Conservation (phyloP, 345 rosid species). For the Dipteronia sinensis region DNA sequence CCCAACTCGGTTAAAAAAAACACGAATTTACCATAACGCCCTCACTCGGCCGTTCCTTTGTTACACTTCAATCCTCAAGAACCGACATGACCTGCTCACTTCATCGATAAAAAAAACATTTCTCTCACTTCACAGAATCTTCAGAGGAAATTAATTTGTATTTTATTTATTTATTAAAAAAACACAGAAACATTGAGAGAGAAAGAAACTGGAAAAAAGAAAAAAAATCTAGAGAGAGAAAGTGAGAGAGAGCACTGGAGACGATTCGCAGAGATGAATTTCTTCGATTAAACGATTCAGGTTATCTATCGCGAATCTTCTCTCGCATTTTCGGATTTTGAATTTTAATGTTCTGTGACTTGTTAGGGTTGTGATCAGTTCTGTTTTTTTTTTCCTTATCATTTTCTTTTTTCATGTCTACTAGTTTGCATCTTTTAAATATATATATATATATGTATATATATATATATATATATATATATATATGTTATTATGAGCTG, state of each 20-base stretch:
- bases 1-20: neutral
- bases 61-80: neutral
- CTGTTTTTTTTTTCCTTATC: neutral
- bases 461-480: neutral
- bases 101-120: neutral
- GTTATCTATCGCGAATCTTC: neutral
- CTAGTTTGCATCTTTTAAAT: neutral
- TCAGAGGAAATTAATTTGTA: neutral
- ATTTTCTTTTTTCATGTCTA: neutral
- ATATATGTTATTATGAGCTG: neutral
- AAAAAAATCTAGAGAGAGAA: neutral
- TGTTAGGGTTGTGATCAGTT: neutral
- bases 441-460: no score
- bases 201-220: neutral
- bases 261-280: slow-evolving; percentile 3
- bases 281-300: slow-evolving; percentile 4
- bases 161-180: neutral
- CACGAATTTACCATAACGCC: neutral
- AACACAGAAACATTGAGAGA: neutral
- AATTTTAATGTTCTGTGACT: neutral
- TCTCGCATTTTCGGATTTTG: neutral
- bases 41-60: neutral
- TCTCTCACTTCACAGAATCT: slow-evolving; percentile 3
- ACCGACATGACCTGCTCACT: neutral
- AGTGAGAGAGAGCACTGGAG: neutral